Evolutionary conservation across 2,329 filamentous ascomycete genomes (phyloP).

Genomic region (Ciborinia camelliae): DNA sequence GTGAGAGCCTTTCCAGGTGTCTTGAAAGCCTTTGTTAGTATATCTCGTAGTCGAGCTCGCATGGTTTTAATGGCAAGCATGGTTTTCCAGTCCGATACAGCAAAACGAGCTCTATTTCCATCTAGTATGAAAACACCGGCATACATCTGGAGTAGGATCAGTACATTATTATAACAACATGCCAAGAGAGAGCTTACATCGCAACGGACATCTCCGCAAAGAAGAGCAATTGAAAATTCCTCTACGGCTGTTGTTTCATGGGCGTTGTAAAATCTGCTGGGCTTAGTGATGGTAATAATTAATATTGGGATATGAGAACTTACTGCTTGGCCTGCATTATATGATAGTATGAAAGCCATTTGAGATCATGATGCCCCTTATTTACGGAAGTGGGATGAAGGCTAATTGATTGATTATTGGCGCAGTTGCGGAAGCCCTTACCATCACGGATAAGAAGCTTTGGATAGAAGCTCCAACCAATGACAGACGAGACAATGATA

Average conservation of each 20-base stretch:
- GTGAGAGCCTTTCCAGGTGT: constrained; percentile 60
- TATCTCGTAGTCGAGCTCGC: constrained; percentile 68
- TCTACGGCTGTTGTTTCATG: constrained; percentile 82
- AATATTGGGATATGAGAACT: constrained; percentile 36
- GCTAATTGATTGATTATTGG: constrained; percentile 87
- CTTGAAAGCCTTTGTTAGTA: constrained; percentile 69
- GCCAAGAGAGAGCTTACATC: constrained; percentile 54
- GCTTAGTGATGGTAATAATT: constrained; percentile 27
- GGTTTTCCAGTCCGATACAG: constrained; percentile 82
- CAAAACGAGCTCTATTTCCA: constrained; percentile 80
- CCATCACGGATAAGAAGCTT: constrained; percentile 82
- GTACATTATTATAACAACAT: constrained; percentile 19
- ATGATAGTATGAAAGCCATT: constrained; percentile 92
- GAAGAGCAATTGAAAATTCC: constrained; percentile 75
- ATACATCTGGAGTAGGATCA: constrained; percentile 59
- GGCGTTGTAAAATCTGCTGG: constrained; percentile 70
- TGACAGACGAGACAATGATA: constrained; percentile 71
- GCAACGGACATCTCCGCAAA: constrained; percentile 86
- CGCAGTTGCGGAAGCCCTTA: constrained; percentile 85
- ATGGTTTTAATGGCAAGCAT: constrained; percentile 86
- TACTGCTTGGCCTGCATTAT: constrained; percentile 90
- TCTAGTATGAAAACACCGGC: constrained; percentile 84
- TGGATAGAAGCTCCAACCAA: constrained; percentile 94
- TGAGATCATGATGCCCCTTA: constrained; percentile 62
- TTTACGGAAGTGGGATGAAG: constrained; percentile 89